A percentile compares a stretch with the other conserved stretches of the same genome.
phyloP scores from a whole-genome alignment of 2,329 filamentous ascomycete genomes.

The Falciphora oryzae region DNA sequence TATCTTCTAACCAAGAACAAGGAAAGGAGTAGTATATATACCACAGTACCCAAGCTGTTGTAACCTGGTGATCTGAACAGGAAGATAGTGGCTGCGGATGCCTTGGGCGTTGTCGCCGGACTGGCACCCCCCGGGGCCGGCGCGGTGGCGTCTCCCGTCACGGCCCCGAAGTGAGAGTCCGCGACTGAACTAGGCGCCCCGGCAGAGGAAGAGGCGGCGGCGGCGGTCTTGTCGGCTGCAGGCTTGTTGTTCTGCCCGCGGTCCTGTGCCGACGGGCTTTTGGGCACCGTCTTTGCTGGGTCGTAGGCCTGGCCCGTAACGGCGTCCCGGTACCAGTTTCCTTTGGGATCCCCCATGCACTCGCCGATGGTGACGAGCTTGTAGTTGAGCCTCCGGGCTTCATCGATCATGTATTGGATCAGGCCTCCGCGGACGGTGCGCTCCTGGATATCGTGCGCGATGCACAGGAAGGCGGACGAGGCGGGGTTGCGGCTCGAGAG shows the following conservation, averaged over 20 bases:
- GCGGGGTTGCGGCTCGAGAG: conserved; percentile 15
- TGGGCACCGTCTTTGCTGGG: neutral
- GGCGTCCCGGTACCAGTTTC: conserved; percentile 41
- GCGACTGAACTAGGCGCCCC: neutral
- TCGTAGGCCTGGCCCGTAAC: conserved; percentile 16
- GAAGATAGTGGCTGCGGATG: neutral
- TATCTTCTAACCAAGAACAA: neutral
- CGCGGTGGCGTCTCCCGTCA: neutral
- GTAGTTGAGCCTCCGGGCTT: conserved; percentile 31
- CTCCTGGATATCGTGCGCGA: conserved; percentile 40
- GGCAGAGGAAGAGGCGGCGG: no score
- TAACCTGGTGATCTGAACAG: neutral
- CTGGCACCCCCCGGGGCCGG: neutral
- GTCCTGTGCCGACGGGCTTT: neutral
- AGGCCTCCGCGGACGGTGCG: conserved; percentile 37
- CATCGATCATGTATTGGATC: conserved; percentile 37
- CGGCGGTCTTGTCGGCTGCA: no score
- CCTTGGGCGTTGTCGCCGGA: neutral
- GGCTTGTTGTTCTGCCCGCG: neutral
- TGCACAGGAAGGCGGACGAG: conserved; percentile 21
- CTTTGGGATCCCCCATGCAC: conserved; percentile 36
- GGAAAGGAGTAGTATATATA: neutral
- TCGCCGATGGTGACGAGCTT: conserved; percentile 40
- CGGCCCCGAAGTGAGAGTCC: neutral
- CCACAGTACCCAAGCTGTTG: no score